phyloP scores from a whole-genome alignment of 177 flowering plant species.

The Vitis hybrid region DNA sequence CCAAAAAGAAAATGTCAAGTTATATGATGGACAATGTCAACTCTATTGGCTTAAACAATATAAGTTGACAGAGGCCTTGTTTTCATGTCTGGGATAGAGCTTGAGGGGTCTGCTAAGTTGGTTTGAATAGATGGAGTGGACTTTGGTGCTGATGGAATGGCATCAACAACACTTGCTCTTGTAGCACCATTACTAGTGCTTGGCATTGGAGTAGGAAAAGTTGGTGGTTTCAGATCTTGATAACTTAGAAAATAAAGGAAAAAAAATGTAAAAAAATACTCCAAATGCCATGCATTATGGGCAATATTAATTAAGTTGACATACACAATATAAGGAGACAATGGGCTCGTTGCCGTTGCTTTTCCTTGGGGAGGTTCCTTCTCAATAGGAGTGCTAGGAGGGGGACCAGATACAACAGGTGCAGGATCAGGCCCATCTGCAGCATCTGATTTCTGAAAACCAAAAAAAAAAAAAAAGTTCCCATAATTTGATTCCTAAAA shows the following conservation, averaged over 20 bases:
- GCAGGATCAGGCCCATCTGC: constrained; percentile 22
- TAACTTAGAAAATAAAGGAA: not conserved
- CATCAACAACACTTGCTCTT: constrained; percentile 9
- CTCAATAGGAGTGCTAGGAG: constrained; percentile 27
- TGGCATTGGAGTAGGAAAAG: constrained; percentile 48
- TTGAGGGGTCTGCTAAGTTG: not conserved
- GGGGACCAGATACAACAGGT: constrained; percentile 24
- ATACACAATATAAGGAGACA: constrained; percentile 75
- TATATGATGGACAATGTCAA: not conserved
- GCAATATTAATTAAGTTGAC: constrained; percentile 15
- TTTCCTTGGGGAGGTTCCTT: constrained; percentile 33
- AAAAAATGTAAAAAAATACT: not conserved
- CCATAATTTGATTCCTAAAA: not conserved
- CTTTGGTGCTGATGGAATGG: constrained; percentile 7
- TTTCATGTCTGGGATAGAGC: not conserved
- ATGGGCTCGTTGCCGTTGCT: constrained; percentile 32
- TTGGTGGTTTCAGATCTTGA: constrained; percentile 46
- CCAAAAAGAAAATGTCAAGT: not conserved
- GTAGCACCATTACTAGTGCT: constrained; percentile 12
- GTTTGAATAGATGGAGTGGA: constrained; percentile 11
- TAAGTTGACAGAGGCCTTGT: constrained; percentile 41
- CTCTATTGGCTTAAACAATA: constrained; percentile 27
- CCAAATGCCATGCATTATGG: not conserved
- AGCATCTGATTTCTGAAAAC: constrained; percentile 36
- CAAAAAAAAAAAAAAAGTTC: constrained; percentile 9